Evolutionary conservation across 148 eudicot genomes (phyloP).

Genomic region (Nepenthes mirabilis): DNA sequence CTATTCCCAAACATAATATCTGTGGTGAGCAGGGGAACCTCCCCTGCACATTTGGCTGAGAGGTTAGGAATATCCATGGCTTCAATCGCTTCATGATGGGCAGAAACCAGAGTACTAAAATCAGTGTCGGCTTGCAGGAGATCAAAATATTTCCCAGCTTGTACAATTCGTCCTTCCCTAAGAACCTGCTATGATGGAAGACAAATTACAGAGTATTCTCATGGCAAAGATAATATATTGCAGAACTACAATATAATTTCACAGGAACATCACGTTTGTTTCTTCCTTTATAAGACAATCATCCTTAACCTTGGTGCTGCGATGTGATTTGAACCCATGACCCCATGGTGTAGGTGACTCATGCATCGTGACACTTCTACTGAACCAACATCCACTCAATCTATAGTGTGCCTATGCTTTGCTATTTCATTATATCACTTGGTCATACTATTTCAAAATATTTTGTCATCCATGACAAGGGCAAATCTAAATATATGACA

Average conservation of each 20-base stretch:
- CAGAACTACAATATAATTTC: neutral
- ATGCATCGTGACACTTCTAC: too few species aligned
- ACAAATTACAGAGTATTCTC: neutral
- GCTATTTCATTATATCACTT: too few species aligned
- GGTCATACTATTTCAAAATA: too few species aligned
- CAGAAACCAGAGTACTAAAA: slow-evolving; percentile 59
- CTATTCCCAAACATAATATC: slow-evolving; percentile 19
- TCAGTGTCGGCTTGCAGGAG: slow-evolving; percentile 86
- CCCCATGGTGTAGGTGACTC: too few species aligned
- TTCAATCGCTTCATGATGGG: slow-evolving; percentile 91
- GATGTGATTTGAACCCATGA: too few species aligned
- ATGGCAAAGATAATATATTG: neutral
- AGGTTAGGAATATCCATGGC: slow-evolving; percentile 66
- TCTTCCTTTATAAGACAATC: too few species aligned
- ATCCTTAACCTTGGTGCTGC: too few species aligned
- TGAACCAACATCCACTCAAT: too few species aligned
- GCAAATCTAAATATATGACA: too few species aligned
- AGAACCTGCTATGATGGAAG: slow-evolving; percentile 44
- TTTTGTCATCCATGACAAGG: too few species aligned
- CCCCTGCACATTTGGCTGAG: slow-evolving; percentile 59
- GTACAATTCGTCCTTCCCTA: slow-evolving; percentile 77
- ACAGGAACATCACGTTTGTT: too few species aligned
- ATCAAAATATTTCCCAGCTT: slow-evolving; percentile 84
- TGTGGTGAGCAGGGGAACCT: slow-evolving; percentile 13
- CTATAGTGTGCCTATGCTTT: too few species aligned